Conservation (phyloP, 2,329 filamentous ascomycete species). For the Xylaria sp. region DNA sequence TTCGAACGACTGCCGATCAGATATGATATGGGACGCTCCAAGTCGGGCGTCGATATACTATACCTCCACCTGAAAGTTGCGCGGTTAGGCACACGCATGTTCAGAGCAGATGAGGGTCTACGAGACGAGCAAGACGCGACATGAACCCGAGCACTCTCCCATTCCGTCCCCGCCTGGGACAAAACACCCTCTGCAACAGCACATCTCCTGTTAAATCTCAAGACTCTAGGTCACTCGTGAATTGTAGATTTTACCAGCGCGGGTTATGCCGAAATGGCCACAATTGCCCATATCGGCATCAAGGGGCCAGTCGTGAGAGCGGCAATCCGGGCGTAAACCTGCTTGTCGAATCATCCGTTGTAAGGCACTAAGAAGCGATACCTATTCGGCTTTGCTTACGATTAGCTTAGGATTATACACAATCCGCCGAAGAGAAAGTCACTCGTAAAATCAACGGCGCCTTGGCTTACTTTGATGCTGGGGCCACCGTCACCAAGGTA, state of each 20-base stretch:
- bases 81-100: background rate
- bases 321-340: background rate
- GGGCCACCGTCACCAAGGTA: constrained; percentile 47
- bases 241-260: constrained; percentile 33
- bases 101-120: background rate
- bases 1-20: background rate
- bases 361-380: background rate
- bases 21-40: background rate
- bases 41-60: background rate
- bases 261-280: constrained; percentile 35
- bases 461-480: constrained; percentile 49
- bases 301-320: background rate
- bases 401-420: background rate
- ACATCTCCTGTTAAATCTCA: background rate
- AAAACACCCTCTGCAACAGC: background rate
- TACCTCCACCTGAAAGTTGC: background rate
- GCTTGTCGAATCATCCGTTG: background rate
- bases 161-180: constrained; percentile 11
- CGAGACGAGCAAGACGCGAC: background rate
- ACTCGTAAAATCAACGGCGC: constrained; percentile 42
- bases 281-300: constrained; percentile 31
- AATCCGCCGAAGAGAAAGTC: constrained; percentile 7
- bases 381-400: background rate
- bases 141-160: constrained; percentile 25
- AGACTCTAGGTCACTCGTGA: constrained; percentile 20